Conservation (phyloP, 495 filamentous ascomycete species). For the Penicillium longicatenatum region DNA sequence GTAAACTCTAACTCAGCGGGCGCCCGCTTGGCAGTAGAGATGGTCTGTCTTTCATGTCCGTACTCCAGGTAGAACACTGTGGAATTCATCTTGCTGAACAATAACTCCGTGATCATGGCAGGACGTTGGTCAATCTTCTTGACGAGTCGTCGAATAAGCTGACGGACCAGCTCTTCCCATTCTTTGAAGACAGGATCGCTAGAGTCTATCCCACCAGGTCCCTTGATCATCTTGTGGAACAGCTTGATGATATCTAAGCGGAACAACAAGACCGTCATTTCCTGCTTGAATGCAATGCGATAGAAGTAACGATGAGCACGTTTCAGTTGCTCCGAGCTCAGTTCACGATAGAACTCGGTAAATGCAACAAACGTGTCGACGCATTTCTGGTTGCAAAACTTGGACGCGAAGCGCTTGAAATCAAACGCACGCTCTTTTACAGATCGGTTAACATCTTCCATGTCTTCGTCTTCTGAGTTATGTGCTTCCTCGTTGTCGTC, state of each 20-base stretch:
- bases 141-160: conserved; percentile 71
- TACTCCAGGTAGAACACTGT: conserved; percentile 87
- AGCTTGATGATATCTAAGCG: conserved; percentile 87
- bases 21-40: conserved; percentile 55
- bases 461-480: conserved; percentile 78
- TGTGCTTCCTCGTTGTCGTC: conserved; percentile 51
- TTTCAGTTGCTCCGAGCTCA: conserved; percentile 82
- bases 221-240: conserved; percentile 91
- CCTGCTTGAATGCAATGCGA: conserved; percentile 90
- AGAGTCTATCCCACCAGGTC: conserved; percentile 72
- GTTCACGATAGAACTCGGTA: conserved; percentile 76
- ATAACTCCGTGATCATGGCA: conserved; percentile 79
- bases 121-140: conserved; percentile 83
- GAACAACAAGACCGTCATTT: conserved; percentile 84
- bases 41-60: conserved; percentile 80
- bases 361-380: conserved; percentile 88
- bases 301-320: conserved; percentile 95
- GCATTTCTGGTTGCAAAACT: conserved; percentile 80
- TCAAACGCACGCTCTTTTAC: conserved; percentile 90
- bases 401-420: conserved; percentile 77
- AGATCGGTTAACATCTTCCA: conserved; percentile 63
- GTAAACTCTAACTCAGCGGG: conserved; percentile 81
- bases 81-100: conserved; percentile 89
- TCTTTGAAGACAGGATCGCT: conserved; percentile 71
- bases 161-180: conserved; percentile 87